phyloP scores from a whole-genome alignment of 208 protist species.

The Naegleria gruberi region DNA sequence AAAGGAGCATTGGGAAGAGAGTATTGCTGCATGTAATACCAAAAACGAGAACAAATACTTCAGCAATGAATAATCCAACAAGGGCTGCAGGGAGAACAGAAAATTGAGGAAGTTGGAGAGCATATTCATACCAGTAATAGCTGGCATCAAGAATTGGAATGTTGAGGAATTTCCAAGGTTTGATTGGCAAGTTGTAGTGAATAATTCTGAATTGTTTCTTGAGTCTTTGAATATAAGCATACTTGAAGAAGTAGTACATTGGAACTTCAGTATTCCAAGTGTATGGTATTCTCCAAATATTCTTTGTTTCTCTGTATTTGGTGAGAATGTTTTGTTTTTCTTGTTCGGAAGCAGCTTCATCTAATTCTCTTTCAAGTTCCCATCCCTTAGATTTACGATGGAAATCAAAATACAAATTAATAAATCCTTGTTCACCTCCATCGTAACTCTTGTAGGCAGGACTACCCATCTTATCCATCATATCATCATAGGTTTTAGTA shows the following conservation, averaged over 20 bases:
- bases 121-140: neutral
- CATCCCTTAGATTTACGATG: neutral
- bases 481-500: slow-evolving; percentile 2
- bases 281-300: neutral
- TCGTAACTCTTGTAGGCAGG: neutral
- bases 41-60: neutral
- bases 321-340: neutral
- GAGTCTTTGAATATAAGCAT: neutral
- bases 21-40: neutral
- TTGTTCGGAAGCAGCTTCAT: neutral
- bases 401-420: slow-evolving; percentile 20
- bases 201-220: neutral
- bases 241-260: neutral
- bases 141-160: neutral
- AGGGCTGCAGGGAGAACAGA: neutral
- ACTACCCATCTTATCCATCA: neutral
- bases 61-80: neutral
- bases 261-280: slow-evolving; percentile 1
- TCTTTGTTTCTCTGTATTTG: neutral
- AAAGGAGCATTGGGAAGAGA: neutral
- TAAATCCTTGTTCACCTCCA: slow-evolving; percentile 20
- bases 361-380: neutral
- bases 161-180: neutral
- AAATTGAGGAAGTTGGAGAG: neutral
- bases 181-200: neutral